A percentile compares a stretch with the other conserved stretches of the same genome.
phyloP scores from a whole-genome alignment of 2,329 filamentous ascomycete species.

The Exophiala phaeomuriformis region DNA sequence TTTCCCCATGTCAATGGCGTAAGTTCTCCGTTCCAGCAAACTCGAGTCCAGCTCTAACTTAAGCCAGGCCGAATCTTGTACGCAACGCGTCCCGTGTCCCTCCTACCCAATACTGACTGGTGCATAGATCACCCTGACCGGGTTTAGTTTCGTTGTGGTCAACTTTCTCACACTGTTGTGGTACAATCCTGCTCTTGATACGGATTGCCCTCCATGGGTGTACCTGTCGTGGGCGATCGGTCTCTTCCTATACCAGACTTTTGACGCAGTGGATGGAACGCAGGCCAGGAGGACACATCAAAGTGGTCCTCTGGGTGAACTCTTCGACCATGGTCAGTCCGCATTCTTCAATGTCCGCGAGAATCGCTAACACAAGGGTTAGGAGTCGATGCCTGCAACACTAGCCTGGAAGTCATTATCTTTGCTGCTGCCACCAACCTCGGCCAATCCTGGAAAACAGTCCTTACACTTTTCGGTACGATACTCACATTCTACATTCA shows the following conservation, averaged over 20 bases:
- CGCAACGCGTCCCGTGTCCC: constrained; percentile 12
- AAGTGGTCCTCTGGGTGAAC: constrained; percentile 85
- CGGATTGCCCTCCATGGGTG: constrained; percentile 90
- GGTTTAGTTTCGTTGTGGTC: constrained; percentile 79
- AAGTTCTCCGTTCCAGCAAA: constrained; percentile 33
- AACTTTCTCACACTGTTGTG: constrained; percentile 90
- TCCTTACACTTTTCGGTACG: constrained; percentile 73
- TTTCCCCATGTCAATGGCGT: constrained; percentile 94
- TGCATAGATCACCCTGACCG: constrained; percentile 70
- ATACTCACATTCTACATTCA: constrained; percentile 97
- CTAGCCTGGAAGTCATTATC: constrained; percentile 82
- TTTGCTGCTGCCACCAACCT: constrained; percentile 91
- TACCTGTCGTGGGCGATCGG: constrained; percentile 87
- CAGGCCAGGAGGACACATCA: constrained; percentile 88
- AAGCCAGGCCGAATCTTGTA: constrained; percentile 49
- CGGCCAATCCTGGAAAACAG: constrained; percentile 84
- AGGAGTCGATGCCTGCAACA: constrained; percentile 90
- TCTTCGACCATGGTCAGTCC: constrained; percentile 79
- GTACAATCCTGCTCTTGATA: constrained; percentile 91
- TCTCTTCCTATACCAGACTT: constrained; percentile 93
- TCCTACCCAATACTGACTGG: neutral
- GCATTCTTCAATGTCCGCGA: neutral
- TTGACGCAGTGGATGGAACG: constrained; percentile 90
- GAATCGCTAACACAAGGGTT: constrained; percentile 14
- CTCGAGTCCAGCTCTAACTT: constrained; percentile 13